These are phyloP conservation scores for Sporothrix humicola DNA, from an alignment of 2,329 filamentous ascomycete species.

Conservation along the genomic window DNA sequence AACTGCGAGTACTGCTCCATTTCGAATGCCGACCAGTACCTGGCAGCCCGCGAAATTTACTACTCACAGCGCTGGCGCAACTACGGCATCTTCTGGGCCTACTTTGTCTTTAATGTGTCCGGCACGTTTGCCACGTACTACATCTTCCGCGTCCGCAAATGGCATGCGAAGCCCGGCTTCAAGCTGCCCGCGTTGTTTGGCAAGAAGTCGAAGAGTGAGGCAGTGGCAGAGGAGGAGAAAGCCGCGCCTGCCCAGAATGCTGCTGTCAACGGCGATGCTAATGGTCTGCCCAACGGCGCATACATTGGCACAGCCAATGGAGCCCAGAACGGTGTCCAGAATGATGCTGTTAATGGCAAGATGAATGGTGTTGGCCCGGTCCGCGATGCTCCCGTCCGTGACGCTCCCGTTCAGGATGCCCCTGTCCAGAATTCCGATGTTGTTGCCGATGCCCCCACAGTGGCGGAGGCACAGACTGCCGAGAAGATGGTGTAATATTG, in stretches of 20 bases:
- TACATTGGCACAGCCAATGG: too few relatives aligned
- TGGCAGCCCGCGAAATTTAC: constrained; percentile 54
- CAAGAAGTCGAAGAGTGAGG: not conserved
- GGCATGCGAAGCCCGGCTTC: constrained; percentile 30
- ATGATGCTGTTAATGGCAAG: too few relatives aligned
- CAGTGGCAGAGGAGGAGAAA: not conserved
- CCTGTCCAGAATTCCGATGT: not conserved
- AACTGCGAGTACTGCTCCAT: constrained; percentile 72
- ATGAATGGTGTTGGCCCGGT: too few relatives aligned
- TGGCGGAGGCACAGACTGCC: not conserved
- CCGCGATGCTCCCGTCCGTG: too few relatives aligned
- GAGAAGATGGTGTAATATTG: not conserved
- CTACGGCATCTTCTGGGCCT: constrained; percentile 72
- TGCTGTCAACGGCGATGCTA: too few relatives aligned
- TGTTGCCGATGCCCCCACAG: not conserved
- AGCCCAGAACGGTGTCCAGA: too few relatives aligned
- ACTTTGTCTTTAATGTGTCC: constrained; percentile 66
- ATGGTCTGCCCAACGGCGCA: too few relatives aligned
- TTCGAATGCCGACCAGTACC: constrained; percentile 65
- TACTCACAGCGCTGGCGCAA: constrained; percentile 69
- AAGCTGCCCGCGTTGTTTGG: not conserved
- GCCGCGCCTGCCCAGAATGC: too few relatives aligned
- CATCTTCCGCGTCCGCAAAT: constrained; percentile 59
- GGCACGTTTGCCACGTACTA: constrained; percentile 67
- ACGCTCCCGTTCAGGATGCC: too few relatives aligned